Evolutionary conservation across 108 stramenopile species (phyloP).

Genomic region (Skeletonema grethae): DNA sequence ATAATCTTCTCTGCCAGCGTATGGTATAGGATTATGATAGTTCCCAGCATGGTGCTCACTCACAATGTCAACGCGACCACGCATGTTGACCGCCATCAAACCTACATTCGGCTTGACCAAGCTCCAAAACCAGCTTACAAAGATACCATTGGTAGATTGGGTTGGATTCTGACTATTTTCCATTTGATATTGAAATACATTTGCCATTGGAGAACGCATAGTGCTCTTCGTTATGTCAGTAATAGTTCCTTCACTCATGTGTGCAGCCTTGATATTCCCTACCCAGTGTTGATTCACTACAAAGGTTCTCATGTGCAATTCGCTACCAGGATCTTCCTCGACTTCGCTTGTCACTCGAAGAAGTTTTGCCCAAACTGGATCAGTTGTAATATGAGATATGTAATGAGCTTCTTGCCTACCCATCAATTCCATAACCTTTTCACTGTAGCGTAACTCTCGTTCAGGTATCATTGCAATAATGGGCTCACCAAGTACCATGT

Average conservation of each 20-base stretch:
- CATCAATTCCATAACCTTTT: slow-evolving; percentile 46
- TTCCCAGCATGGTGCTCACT: slow-evolving; percentile 38
- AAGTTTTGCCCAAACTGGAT: slow-evolving; percentile 44
- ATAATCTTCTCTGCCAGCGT: slow-evolving; percentile 34
- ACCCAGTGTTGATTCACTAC: slow-evolving; percentile 29
- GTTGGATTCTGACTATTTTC: slow-evolving; percentile 28
- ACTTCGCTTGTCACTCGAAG: slow-evolving; percentile 12
- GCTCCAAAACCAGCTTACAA: slow-evolving; percentile 47
- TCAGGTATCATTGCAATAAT: slow-evolving; percentile 32
- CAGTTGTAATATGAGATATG: slow-evolving; percentile 35
- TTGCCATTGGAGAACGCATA: slow-evolving; percentile 40
- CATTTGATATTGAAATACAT: slow-evolving; percentile 11
- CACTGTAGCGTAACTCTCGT: slow-evolving; percentile 30
- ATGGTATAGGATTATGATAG: slow-evolving; percentile 44
- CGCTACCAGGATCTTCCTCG: slow-evolving; percentile 20
- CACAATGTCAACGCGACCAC: slow-evolving; percentile 29
- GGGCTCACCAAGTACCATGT: slow-evolving; percentile 34
- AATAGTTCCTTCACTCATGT: slow-evolving; percentile 20
- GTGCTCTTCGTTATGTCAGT: slow-evolving; percentile 24
- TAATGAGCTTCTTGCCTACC: slow-evolving; percentile 50
- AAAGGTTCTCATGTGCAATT: slow-evolving; percentile 33
- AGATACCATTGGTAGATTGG: slow-evolving; percentile 41
- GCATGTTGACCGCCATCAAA: slow-evolving; percentile 45
- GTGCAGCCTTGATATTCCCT: slow-evolving; percentile 41
- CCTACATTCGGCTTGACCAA: slow-evolving; percentile 30